Base-by-base conservation (phyloP, 192 early-diverging fungal species). In the Coemansia sp. region DNA sequence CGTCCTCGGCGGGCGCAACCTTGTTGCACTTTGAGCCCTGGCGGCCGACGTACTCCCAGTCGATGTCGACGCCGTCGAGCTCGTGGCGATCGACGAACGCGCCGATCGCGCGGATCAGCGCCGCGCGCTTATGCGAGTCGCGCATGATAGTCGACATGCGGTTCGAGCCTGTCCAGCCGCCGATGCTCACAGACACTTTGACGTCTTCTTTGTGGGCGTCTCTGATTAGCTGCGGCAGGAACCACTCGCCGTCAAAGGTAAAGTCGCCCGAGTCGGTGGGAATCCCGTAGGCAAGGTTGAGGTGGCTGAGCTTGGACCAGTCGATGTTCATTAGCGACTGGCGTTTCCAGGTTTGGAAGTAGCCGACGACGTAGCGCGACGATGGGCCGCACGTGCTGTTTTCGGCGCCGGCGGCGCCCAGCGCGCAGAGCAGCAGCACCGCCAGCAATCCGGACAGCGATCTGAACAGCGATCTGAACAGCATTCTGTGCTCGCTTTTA, bases 101-200 rank as follows among this genome's bases (percentile, higher is more conserved):
- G 53, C 82, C 45, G 34, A 84, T 84, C 42, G 81, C 67, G n/a
- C 79, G 67, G 22, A 85, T 82, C 29, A 88, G 77, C 11, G 63
- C 58, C 8, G 75, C 81, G 17, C 87, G 79, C 34, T 71, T 70
- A 15, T 59, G 67, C 6, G 64, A 12, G 21, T 68, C 67, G n/a
- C 73, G 64, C 42, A 78, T 78, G 53, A 88, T 80, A 2, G 71
- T 47, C 9, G 81, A 84, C 47, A 88, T 75, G 11, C 68, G 67
- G 59, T 86, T 80, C 2, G 85, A 87, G 14, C 88, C 86, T 11
- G 83, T 87, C 88, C 88, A 90, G 15, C 88, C 88, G 47, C 88
- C 88, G 20, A 88, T 74, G 6, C 82, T 77, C 11, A 90, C 40
- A 12, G 84, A 51, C 11, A 90, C 62, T 32, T 83, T 84, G 61